Evolutionary conservation across 2,329 filamentous ascomycete species (phyloP), one percentile per base, ranked within the genome.

Genomic region (Xylariales sp.): DNA sequence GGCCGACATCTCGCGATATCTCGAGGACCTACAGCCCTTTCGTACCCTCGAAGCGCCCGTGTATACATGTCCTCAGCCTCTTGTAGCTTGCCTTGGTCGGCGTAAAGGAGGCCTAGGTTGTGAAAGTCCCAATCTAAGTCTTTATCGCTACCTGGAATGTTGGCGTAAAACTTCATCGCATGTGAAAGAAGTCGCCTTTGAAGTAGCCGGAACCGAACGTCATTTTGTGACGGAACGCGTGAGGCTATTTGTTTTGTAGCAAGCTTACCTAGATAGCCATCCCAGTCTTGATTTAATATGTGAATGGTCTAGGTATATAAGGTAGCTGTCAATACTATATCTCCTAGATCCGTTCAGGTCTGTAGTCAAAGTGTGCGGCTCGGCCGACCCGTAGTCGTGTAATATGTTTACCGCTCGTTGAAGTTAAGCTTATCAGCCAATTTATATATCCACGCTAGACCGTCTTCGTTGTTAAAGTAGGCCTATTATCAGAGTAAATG

Each of bases 311-410:
- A 53, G 18, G 32, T 42, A 25, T 53, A 58, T 38, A 64, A 51
- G n/a, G 46, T 50, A 58, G 44, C 54, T 49, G 43, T 60, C 54
- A 41, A 61, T 49, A 14, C 27, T 42, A 20, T 47, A 47, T 15
- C 33, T 34, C 5, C 11, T 24, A 24, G 33, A 40, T 18, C 31
- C 40, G 12, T 21, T 25, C 25, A 12, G 16, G 27, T 35, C 35
- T 36, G 18, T 5, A 18, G 15, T 40, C 3, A 11, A 22, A 5
- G 4, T 19, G 16, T 43, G 11, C n/a, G 14, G 5, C 22, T 49
- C 47, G 11, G 42, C 39, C 6, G 47, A 27, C 11, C 47, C 37
- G 28, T 47, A 38, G 28, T 41, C 16, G 28, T 38, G 18, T 4
- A 49, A 16, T 19, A 33, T 33, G 24, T 42, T 16, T 21, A 49